Evolutionary conservation across 2,329 filamentous ascomycete species (phyloP).

Genomic region (Colletotrichum salicis): DNA sequence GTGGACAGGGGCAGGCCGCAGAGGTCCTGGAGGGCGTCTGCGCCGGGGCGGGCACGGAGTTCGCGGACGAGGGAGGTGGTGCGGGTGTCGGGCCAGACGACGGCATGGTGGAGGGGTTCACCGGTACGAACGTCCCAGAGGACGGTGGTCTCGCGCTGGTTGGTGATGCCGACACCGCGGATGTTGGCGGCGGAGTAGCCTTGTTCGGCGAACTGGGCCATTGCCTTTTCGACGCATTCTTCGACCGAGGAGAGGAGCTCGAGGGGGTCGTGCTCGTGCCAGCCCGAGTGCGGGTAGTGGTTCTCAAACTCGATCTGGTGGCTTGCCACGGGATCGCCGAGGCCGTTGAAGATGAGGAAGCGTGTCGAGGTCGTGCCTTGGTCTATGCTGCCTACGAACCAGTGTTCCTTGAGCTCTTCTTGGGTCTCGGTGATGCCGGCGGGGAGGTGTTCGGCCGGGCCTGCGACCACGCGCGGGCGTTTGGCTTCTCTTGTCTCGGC

Average conservation of each 20-base stretch:
- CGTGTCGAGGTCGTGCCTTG: conserved; percentile 90
- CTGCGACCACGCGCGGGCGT: conserved; percentile 25
- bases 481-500: conserved; percentile 30
- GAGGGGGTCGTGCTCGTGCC: conserved; percentile 88
- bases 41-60: conserved; percentile 73
- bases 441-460: conserved; percentile 41
- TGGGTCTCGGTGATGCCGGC: conserved; percentile 45
- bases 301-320: conserved; percentile 91
- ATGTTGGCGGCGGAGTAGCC: conserved; percentile 77
- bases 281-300: conserved; percentile 87
- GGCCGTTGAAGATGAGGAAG: conserved; percentile 88
- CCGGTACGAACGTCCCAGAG: conserved; percentile 87
- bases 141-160: conserved; percentile 88
- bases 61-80: conserved; percentile 79
- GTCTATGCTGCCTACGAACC: conserved; percentile 88
- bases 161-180: conserved; percentile 85
- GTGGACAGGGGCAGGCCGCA: conserved; percentile 88
- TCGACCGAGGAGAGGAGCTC: conserved; percentile 81
- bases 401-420: conserved; percentile 51
- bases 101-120: conserved; percentile 82
- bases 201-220: conserved; percentile 74
- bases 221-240: conserved; percentile 81
- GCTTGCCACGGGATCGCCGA: conserved; percentile 80
- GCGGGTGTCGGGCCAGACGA: conserved; percentile 91
- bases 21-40: conserved; percentile 74